phyloP scores from a whole-genome alignment of 2,329 filamentous ascomycete species.

The Penicillium sp. region DNA sequence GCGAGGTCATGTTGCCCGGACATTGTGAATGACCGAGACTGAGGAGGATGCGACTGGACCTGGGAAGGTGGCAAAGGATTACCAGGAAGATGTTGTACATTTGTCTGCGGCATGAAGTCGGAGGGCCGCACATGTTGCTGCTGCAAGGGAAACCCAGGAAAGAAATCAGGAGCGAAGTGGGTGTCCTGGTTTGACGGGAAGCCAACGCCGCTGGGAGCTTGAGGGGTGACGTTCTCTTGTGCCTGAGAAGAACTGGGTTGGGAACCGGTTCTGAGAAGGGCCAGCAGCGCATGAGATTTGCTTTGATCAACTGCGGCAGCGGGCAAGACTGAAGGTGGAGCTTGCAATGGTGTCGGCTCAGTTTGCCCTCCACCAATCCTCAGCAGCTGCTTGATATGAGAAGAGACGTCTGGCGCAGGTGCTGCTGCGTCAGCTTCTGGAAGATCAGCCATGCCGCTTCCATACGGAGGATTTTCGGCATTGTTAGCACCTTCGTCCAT shows the following conservation, averaged over 20 bases:
- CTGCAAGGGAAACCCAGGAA: constrained; percentile 33
- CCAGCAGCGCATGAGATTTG: constrained; percentile 50
- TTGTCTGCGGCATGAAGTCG: constrained; percentile 23
- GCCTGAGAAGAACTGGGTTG: constrained; percentile 23
- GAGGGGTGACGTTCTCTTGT: constrained; percentile 49
- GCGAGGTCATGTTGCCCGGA: constrained; percentile 16
- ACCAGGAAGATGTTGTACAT: constrained; percentile 13
- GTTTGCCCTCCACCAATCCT: constrained; percentile 30
- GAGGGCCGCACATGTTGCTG: constrained; percentile 24
- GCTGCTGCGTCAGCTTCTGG: constrained; percentile 30
- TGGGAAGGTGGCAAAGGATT: constrained; percentile 9
- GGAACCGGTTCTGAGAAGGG: constrained; percentile 46
- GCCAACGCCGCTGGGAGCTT: constrained; percentile 48
- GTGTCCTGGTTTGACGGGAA: constrained; percentile 51
- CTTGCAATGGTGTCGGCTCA: constrained; percentile 7
- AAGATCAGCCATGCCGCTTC: constrained; percentile 33
- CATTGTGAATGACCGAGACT: constrained; percentile 7
- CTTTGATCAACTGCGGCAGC: constrained; percentile 27
- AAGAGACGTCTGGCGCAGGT: constrained; percentile 40
- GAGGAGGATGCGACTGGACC: constrained; percentile 5
- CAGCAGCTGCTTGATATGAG: constrained; percentile 47
- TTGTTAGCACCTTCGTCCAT: constrained; percentile 51
- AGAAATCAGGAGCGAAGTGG: constrained; percentile 45
- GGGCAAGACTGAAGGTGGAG: constrained; percentile 13
- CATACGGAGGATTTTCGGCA: constrained; percentile 14